These are phyloP conservation scores for Eutrema yunnanense DNA, from an alignment of 345 rosid genomes.

Conservation along the genomic window DNA sequence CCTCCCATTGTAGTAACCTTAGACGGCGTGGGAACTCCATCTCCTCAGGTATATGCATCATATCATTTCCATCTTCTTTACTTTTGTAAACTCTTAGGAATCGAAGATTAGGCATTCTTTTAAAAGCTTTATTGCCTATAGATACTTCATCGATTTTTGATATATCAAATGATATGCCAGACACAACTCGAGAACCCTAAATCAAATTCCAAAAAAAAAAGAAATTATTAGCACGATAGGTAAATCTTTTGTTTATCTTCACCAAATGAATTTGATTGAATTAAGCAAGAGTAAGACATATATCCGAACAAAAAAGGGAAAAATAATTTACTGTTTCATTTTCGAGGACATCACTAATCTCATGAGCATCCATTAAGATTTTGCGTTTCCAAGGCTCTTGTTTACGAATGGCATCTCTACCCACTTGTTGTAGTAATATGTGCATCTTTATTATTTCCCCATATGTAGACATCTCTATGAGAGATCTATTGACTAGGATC, in stretches of 20 bases:
- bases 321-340: not conserved
- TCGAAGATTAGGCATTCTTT: conserved; percentile 18
- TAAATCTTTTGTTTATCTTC: not conserved
- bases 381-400: conserved; percentile 14
- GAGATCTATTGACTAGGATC: conserved; percentile 13
- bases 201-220: not conserved
- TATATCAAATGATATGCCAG: conserved; percentile 15
- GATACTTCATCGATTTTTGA: not conserved
- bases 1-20: conserved; percentile 12
- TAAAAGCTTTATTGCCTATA: not conserved
- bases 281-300: too few species aligned
- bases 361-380: too few species aligned
- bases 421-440: conserved; percentile 26
- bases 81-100: not conserved
- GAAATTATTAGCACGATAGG: not conserved
- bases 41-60: not conserved
- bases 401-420: not conserved
- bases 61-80: not conserved
- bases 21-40: not conserved
- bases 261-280: too few species aligned
- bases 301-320: too few species aligned
- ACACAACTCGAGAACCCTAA: not conserved
- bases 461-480: not conserved
- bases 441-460: conserved; percentile 15
- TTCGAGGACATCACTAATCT: conserved; percentile 15